Conservation (phyloP, 2,329 filamentous ascomycete species). For the Aspergillus sp. region DNA sequence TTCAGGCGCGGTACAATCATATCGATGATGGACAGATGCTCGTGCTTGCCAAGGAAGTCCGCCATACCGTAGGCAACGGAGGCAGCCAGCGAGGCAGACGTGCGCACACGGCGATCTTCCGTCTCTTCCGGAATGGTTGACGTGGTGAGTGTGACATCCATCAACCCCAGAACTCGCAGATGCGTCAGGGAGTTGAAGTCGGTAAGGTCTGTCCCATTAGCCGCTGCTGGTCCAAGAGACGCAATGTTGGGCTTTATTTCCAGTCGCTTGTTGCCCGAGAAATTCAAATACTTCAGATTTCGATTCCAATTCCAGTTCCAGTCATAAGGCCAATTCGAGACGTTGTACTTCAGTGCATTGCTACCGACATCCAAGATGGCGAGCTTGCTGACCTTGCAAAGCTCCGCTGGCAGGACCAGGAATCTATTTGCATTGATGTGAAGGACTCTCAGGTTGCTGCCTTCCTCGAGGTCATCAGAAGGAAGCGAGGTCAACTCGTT, state of each 20-base stretch:
- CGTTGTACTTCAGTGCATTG: slow-evolving; percentile 95
- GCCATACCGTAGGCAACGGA: slow-evolving; percentile 95
- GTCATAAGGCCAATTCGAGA: slow-evolving; percentile 97
- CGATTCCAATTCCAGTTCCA: slow-evolving; percentile 99
- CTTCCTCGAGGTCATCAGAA: slow-evolving; percentile 87
- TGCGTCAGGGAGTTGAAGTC: slow-evolving; percentile 82
- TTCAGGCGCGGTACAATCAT: slow-evolving; percentile 89
- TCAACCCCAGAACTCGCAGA: slow-evolving; percentile 79
- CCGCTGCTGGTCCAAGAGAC: slow-evolving; percentile 41
- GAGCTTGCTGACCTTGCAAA: slow-evolving; percentile 86
- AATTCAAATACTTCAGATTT: slow-evolving; percentile 85
- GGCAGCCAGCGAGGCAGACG: slow-evolving; percentile 88
- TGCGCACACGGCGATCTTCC: slow-evolving; percentile 87
- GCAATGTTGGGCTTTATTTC: slow-evolving; percentile 69
- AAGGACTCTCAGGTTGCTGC: slow-evolving; percentile 74
- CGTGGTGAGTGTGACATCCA: slow-evolving; percentile 94
- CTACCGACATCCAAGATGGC: slow-evolving; percentile 89
- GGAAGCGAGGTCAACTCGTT: slow-evolving; percentile 88
- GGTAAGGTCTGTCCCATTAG: slow-evolving; percentile 62
- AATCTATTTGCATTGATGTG: slow-evolving; percentile 98
- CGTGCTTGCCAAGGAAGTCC: slow-evolving; percentile 82
- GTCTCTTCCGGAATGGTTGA: slow-evolving; percentile 90
- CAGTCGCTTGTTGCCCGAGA: slow-evolving; percentile 91
- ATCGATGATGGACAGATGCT: slow-evolving; percentile 91
- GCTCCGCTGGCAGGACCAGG: slow-evolving; percentile 87